These are phyloP conservation scores for Triglochin maritima DNA, from an alignment of 106 monocot genomes.

Conservation along the genomic window DNA sequence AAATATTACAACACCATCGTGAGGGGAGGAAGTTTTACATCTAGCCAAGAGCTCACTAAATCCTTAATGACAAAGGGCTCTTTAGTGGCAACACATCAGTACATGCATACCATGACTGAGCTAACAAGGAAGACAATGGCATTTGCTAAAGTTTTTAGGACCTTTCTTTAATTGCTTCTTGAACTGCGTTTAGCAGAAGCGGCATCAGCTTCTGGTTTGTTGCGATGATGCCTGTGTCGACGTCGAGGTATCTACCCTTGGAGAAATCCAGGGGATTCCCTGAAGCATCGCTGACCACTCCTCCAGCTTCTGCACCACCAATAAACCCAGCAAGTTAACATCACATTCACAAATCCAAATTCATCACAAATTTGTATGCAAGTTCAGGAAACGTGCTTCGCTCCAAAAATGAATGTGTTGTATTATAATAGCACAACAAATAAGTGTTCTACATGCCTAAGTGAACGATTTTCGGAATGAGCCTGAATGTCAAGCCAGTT, in stretches of 20 bases:
- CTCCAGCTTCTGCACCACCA: conserved; percentile 78
- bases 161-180: conserved; percentile 54
- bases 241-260: conserved; percentile 79
- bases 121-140: neutral
- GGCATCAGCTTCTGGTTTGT: conserved; percentile 90
- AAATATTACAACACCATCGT: no score
- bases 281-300: conserved; percentile 73
- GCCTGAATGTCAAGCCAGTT: neutral
- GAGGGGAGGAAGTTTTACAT: no score
- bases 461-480: neutral
- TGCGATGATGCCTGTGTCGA: conserved; percentile 82
- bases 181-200: conserved; percentile 55
- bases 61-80: no score
- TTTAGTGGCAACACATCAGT: no score
- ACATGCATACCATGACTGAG: neutral
- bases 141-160: conserved; percentile 23
- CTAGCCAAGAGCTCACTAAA: no score
- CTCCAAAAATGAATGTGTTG: neutral
- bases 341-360: neutral
- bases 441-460: neutral
- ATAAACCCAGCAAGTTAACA: neutral
- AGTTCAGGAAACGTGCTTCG: no score
- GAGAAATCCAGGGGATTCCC: conserved; percentile 93
- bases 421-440: neutral
- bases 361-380: no score